Percentiles rank a stretch among this genome's conserved stretches.
phyloP scores from a whole-genome alignment of 768 basidiomycete species.

The Russula foetens region DNA sequence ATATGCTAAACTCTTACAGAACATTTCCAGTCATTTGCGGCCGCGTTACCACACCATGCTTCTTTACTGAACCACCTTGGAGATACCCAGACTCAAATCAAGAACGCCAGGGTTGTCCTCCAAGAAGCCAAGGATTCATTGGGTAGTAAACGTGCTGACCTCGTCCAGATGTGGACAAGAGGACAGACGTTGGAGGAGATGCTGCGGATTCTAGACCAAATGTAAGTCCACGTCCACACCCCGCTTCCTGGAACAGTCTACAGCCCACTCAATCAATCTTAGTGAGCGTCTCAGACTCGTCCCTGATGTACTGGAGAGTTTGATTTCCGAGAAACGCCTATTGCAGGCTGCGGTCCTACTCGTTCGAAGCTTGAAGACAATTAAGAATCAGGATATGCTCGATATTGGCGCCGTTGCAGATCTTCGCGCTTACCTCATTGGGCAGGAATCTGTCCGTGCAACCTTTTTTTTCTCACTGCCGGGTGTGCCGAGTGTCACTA shows the following conservation, averaged over 20 bases:
- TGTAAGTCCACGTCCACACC: constrained; percentile 39
- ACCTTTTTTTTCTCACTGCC: neutral
- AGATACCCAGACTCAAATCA: constrained; percentile 67
- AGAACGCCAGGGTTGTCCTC: constrained; percentile 58
- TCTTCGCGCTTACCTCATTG: constrained; percentile 69
- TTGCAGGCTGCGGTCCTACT: constrained; percentile 84
- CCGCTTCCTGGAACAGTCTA: constrained; percentile 5
- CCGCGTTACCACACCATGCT: constrained; percentile 88
- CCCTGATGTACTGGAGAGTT: constrained; percentile 83
- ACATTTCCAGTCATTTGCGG: constrained; percentile 91
- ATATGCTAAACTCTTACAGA: constrained; percentile 36
- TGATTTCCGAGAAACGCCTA: constrained; percentile 94
- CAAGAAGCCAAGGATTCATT: constrained; percentile 74
- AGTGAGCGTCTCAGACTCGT: constrained; percentile 78
- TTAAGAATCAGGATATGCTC: constrained; percentile 86
- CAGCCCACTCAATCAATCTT: constrained; percentile 18
- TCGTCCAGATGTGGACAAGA: constrained; percentile 83
- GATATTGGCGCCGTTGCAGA: constrained; percentile 95
- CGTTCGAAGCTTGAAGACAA: constrained; percentile 80
- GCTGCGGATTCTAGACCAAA: constrained; percentile 88
- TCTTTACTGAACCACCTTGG: constrained; percentile 64
- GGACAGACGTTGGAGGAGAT: constrained; percentile 93
- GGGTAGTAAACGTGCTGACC: constrained; percentile 77
- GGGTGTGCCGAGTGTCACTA: constrained; percentile 1
- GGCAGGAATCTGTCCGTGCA: constrained; percentile 75